phyloP scores from a whole-genome alignment of 805 yeast genomes.

The Suhomyces pyralidae region DNA sequence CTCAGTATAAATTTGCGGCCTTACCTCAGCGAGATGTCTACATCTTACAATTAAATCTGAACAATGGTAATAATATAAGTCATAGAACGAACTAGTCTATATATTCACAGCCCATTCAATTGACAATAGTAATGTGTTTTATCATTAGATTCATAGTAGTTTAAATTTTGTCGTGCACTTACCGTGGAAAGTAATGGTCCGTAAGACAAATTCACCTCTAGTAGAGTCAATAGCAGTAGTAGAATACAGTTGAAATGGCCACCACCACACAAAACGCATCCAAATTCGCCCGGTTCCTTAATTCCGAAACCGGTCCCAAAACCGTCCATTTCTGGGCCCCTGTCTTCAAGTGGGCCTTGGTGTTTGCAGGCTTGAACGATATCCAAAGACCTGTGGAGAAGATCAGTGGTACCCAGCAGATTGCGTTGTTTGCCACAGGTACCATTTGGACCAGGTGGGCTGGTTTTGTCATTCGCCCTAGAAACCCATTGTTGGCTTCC shows the following conservation, averaged over 20 bases:
- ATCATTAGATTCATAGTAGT: too few relatives aligned
- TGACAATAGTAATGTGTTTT: too few relatives aligned
- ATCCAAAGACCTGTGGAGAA: constrained; percentile 87
- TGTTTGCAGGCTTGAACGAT: constrained; percentile 87
- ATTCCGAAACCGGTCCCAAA: constrained; percentile 90
- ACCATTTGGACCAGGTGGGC: constrained; percentile 99
- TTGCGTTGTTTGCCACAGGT: constrained; percentile 87
- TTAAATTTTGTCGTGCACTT: neutral
- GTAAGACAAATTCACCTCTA: neutral
- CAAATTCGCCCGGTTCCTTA: constrained; percentile 66
- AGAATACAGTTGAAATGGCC: constrained; percentile 17
- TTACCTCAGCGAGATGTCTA: too few relatives aligned
- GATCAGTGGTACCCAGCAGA: constrained; percentile 84
- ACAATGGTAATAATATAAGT: too few relatives aligned
- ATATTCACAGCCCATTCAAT: too few relatives aligned
- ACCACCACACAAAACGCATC: constrained; percentile 37
- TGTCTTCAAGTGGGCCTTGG: constrained; percentile 74
- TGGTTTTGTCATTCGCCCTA: constrained; percentile 80
- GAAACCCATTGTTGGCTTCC: constrained; percentile 80
- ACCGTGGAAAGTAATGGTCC: constrained; percentile 3
- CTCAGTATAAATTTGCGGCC: too few relatives aligned
- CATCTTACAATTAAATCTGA: too few relatives aligned
- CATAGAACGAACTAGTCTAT: too few relatives aligned
- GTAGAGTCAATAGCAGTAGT: neutral
- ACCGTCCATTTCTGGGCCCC: constrained; percentile 97